A percentile compares a stretch with the other conserved stretches of the same genome.
Evolutionary conservation across 345 rosid species (phyloP).

Genomic region (Mallotus nudiflorus): DNA sequence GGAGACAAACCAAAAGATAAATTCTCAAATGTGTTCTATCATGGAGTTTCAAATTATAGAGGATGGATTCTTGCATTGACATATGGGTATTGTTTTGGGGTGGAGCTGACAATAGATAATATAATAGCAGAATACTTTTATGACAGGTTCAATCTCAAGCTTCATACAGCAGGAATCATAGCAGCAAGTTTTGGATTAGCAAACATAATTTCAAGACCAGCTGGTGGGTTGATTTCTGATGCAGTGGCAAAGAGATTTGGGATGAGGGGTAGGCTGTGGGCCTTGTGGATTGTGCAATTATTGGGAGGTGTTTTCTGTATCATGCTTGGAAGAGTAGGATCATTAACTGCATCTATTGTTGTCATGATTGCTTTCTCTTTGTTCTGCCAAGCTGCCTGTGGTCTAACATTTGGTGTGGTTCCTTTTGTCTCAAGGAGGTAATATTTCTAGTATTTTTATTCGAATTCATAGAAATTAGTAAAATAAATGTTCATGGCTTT

Average conservation of each 20-base stretch:
- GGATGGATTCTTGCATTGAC: constrained; percentile 86
- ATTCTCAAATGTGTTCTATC: constrained; percentile 42
- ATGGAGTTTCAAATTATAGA: constrained; percentile 67
- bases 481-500: no score
- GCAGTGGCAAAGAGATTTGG: constrained; percentile 59
- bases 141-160: constrained; percentile 69
- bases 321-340: constrained; percentile 47
- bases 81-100: constrained; percentile 94
- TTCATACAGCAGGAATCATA: constrained; percentile 78
- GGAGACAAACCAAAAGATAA: constrained; percentile 70
- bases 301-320: constrained; percentile 69
- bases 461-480: no score
- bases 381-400: constrained; percentile 86
- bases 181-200: constrained; percentile 90
- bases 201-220: constrained; percentile 72
- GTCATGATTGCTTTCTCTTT: constrained; percentile 77
- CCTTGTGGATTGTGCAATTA: constrained; percentile 75
- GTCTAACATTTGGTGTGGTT: constrained; percentile 85
- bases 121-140: constrained; percentile 85
- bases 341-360: constrained; percentile 47
- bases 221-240: constrained; percentile 76
- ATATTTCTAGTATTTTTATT: neutral
- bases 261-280: constrained; percentile 89
- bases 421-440: constrained; percentile 68
- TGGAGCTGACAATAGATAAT: constrained; percentile 81